These are phyloP conservation scores for Mitragyna speciosa DNA, from an alignment of 257 asterid genomes.

Conservation along the genomic window DNA sequence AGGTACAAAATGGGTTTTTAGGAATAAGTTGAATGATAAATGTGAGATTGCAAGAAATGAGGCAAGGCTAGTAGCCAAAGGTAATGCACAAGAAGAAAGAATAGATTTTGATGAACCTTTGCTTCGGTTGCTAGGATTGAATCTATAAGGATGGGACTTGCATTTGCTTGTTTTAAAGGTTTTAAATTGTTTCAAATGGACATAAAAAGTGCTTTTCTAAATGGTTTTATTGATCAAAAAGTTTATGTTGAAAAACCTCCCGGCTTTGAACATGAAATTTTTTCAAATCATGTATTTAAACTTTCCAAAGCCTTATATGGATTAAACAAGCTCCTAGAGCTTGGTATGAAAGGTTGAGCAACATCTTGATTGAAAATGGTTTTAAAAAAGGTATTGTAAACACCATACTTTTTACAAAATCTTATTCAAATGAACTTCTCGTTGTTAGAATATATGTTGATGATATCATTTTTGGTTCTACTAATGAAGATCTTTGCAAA, in stretches of 20 bases:
- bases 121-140: neutral
- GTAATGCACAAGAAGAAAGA: neutral
- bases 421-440: neutral
- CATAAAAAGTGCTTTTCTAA: conserved; percentile 24
- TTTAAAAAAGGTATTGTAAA: neutral
- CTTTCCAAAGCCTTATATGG: conserved; percentile 5
- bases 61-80: neutral
- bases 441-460: conserved; percentile 15
- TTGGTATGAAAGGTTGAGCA: neutral
- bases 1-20: too few species aligned
- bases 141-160: neutral
- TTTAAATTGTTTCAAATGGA: neutral
- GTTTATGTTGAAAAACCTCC: conserved; percentile 15
- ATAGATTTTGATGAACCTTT: conserved; percentile 10
- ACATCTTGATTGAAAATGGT: neutral
- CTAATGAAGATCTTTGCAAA: neutral
- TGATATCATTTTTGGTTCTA: conserved; percentile 9
- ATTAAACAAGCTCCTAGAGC: conserved; percentile 15
- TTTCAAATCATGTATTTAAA: conserved; percentile 12
- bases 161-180: neutral
- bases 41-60: neutral
- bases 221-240: conserved; percentile 4
- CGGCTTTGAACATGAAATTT: conserved; percentile 4
- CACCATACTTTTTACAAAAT: neutral
- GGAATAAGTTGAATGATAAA: too few species aligned